Conservation (phyloP, 345 rosid species). For the Populus pruinosa region DNA sequence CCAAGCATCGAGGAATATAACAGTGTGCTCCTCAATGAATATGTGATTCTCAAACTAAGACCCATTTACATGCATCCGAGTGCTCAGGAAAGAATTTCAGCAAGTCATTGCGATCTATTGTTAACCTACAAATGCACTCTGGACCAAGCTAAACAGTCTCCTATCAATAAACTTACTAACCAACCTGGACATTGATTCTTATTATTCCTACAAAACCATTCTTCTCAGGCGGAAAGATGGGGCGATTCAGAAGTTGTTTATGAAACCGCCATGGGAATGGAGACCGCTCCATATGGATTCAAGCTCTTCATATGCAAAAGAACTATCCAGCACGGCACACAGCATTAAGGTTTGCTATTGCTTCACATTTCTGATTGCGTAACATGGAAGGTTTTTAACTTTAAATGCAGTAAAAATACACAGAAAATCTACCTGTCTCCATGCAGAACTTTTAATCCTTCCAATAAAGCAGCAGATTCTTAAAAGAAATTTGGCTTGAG, state of each 20-base stretch:
- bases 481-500: neutral
- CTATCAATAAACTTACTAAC: neutral
- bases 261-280: no score
- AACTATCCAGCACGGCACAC: no score
- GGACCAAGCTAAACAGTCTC: conserved; percentile 15
- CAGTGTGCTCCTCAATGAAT: neutral
- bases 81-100: no score
- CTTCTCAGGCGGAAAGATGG: no score
- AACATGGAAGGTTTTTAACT: neutral
- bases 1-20: neutral
- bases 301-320: neutral
- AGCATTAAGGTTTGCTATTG: no score
- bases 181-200: neutral
- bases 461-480: neutral
- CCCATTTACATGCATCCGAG: neutral
- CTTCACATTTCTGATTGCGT: neutral
- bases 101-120: no score
- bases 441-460: neutral
- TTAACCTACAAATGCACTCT: neutral
- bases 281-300: neutral
- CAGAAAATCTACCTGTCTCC: neutral
- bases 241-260: no score
- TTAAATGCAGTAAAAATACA: neutral
- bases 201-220: no score
- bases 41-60: neutral